Base-by-base conservation (phyloP, 2,329 filamentous ascomycete genomes). In the Huntiella savannae region DNA sequence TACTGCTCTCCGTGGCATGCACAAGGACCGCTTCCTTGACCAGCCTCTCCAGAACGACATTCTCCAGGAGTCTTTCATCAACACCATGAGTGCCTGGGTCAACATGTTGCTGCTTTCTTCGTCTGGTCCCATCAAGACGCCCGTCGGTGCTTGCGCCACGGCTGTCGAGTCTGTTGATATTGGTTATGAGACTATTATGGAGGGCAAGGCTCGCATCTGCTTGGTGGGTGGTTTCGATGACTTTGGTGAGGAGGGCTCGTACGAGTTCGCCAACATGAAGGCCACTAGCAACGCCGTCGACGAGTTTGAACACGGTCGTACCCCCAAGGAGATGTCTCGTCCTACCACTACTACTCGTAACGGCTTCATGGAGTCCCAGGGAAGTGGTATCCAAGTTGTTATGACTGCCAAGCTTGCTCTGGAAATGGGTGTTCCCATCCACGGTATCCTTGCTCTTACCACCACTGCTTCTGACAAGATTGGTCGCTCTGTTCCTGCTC, bases 231-330 rank as follows among this genome's bases (percentile, higher is more conserved):
- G 91, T 55, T 96, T 98, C 58, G 91, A 98, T 67, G 92, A 98
- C 66, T 95, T 98, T 69, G 86, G 92, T 58, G 91, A 98, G 66
- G 91, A 98, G 66, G 92, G 91, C 45, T 98, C 91, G 1, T 98
- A 95, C 59, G 91, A 98, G 64, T 98, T 98, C 62, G 91, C 91
- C 70, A 98, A 98, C 71, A 98, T 98, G 91, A 93, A 94, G 67
- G 91, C 91, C 50, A 98, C 91, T 47, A 95, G 87, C 73, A 98
- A 96, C 59, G 87, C 88, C 19, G 82, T 95, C 51, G 87, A 96
- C 55, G 92, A 98, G 62, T 84, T 98, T 55, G 85, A 79, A 7
- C 91, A 96, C 58, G 91, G 91, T 41, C 84, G 91, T 54, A 96
- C 91, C 43, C 88, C 91, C 10, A 77, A 79, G 63, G 91, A 98